phyloP scores from a whole-genome alignment of 2,329 filamentous ascomycete species.

The Fusarium anthophilum region DNA sequence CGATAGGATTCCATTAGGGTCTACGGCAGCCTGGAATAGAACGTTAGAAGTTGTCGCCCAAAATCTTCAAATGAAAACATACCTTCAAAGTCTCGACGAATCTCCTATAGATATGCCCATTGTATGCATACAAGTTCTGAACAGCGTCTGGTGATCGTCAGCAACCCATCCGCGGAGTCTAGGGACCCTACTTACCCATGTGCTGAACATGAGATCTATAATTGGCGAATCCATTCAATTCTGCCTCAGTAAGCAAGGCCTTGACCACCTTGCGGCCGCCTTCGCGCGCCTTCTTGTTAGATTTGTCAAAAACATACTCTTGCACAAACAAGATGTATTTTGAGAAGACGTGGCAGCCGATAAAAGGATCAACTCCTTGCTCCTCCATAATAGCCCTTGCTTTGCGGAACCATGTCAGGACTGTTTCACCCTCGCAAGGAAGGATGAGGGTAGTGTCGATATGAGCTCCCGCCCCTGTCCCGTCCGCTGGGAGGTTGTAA shows the following conservation, averaged over 20 bases:
- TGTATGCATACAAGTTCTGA: background rate
- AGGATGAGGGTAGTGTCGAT: background rate
- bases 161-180: background rate
- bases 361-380: conserved; percentile 5
- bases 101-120: background rate
- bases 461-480: background rate
- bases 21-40: background rate
- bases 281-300: background rate
- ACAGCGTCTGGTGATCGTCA: background rate
- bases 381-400: conserved; percentile 4
- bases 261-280: background rate
- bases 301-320: conserved; percentile 14
- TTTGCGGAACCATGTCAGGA: background rate
- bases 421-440: background rate
- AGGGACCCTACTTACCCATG: background rate
- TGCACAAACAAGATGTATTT: conserved; percentile 16
- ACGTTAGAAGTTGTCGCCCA: background rate
- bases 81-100: background rate
- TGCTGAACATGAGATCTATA: background rate
- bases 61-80: background rate
- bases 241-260: background rate
- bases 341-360: conserved; percentile 10
- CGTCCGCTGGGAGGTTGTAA: background rate
- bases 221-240: background rate
- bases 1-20: background rate